Percentiles rank a stretch among this genome's conserved stretches.
These are phyloP conservation scores for Elymus sibiricus DNA, from an alignment of 176 grass and related monocot species.

Conservation along the genomic window DNA sequence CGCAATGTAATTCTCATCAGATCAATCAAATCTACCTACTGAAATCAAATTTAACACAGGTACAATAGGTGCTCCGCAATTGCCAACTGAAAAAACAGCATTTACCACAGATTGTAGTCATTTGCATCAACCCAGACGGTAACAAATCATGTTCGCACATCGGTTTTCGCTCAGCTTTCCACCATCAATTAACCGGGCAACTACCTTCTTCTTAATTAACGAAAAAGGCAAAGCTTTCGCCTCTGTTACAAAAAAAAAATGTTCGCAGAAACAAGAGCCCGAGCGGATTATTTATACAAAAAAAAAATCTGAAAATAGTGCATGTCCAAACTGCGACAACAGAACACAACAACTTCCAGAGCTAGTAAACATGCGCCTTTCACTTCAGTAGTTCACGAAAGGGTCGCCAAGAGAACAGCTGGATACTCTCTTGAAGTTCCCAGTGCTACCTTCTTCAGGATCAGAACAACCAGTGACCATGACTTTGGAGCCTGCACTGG, in stretches of 20 bases:
- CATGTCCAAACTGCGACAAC: not conserved
- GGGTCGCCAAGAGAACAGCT: not conserved
- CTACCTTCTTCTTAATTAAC: too few species aligned
- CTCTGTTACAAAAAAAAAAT: not conserved
- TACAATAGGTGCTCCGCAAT: not conserved
- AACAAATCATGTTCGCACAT: too few species aligned
- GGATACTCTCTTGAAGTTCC: not conserved
- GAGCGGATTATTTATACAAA: too few species aligned
- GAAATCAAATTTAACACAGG: not conserved
- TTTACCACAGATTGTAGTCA: not conserved
- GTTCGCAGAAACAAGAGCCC: not conserved
- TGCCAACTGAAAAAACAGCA: not conserved
- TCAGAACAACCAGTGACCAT: not conserved
- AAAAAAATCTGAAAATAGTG: too few species aligned
- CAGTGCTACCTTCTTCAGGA: not conserved
- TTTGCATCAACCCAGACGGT: not conserved
- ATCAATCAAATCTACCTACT: too few species aligned
- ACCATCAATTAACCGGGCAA: too few species aligned
- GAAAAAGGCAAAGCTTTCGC: too few species aligned
- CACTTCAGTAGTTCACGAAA: not conserved
- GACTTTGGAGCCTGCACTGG: not conserved
- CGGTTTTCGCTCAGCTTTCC: too few species aligned
- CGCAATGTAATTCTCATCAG: too few species aligned
- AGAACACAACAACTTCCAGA: not conserved
- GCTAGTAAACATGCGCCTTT: not conserved